Percentiles rank a stretch among this genome's conserved stretches.
These are phyloP conservation scores for Coprinellus micaceus DNA, from an alignment of 768 basidiomycete species.

Conservation along the genomic window DNA sequence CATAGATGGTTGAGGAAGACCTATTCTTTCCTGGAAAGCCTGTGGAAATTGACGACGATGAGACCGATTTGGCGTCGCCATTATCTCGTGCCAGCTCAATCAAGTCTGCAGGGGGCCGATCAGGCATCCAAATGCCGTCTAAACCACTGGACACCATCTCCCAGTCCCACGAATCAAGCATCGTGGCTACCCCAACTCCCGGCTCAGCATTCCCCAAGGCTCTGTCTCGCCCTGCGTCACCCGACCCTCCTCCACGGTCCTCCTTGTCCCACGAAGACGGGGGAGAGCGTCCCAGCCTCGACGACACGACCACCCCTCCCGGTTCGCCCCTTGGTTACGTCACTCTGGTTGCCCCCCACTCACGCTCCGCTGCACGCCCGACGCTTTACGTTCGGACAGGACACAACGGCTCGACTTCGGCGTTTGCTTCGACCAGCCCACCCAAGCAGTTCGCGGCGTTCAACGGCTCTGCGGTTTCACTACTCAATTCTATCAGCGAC, in stretches of 20 bases:
- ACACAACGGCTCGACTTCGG: neutral
- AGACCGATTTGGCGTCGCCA: conserved; percentile 20
- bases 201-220: neutral
- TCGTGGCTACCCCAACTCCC: neutral
- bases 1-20: conserved; percentile 70
- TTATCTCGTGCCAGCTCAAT: conserved; percentile 20
- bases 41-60: conserved; percentile 32
- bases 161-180: neutral
- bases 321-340: conserved; percentile 8
- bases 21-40: conserved; percentile 63
- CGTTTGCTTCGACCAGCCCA: conserved; percentile 3
- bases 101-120: conserved; percentile 9
- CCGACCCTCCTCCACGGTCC: neutral
- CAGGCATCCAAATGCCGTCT: neutral
- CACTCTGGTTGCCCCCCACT: conserved; percentile 16
- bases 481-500: conserved; percentile 21
- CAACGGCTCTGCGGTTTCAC: conserved; percentile 22
- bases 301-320: conserved; percentile 7
- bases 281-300: neutral
- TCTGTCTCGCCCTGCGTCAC: neutral
- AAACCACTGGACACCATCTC: neutral
- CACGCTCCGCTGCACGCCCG: conserved; percentile 18
- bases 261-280: neutral
- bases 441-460: conserved; percentile 12
- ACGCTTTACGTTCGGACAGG: conserved; percentile 17